phyloP scores from a whole-genome alignment of 257 asterid genomes.

The Leonotis leonurus region DNA sequence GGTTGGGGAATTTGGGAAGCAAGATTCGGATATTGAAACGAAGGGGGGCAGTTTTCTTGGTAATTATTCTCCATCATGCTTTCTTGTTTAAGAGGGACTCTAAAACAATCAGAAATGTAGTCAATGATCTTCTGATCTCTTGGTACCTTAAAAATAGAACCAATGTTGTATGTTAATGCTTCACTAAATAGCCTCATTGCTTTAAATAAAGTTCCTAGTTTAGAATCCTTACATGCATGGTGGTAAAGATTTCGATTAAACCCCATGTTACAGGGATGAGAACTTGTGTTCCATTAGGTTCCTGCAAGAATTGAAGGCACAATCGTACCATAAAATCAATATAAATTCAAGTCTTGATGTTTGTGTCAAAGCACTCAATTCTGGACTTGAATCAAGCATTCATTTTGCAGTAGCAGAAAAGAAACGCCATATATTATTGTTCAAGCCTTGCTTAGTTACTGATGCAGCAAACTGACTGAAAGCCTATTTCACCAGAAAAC shows the following conservation, averaged over 20 bases:
- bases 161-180: neutral
- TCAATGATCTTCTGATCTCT: conserved; percentile 47
- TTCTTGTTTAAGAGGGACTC: conserved; percentile 25
- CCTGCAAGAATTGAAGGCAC: conserved; percentile 42
- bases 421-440: neutral
- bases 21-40: conserved; percentile 5
- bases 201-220: neutral
- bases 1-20: conserved; percentile 27
- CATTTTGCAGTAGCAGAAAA: neutral
- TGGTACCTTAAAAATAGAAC: conserved; percentile 35
- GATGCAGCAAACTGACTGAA: neutral
- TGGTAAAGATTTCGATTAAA: conserved; percentile 53
- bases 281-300: conserved; percentile 56
- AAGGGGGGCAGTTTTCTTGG: conserved; percentile 20
- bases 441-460: neutral
- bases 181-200: neutral
- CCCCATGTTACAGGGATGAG: conserved; percentile 62
- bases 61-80: conserved; percentile 16
- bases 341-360: neutral
- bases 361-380: neutral
- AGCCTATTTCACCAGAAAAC: neutral
- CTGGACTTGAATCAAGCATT: neutral
- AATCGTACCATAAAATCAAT: neutral
- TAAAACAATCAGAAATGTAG: conserved; percentile 33
- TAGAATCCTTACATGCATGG: conserved; percentile 35